Evolutionary conservation across 2,329 filamentous ascomycete species (phyloP).

Genomic region (Aspergillus jensenii): DNA sequence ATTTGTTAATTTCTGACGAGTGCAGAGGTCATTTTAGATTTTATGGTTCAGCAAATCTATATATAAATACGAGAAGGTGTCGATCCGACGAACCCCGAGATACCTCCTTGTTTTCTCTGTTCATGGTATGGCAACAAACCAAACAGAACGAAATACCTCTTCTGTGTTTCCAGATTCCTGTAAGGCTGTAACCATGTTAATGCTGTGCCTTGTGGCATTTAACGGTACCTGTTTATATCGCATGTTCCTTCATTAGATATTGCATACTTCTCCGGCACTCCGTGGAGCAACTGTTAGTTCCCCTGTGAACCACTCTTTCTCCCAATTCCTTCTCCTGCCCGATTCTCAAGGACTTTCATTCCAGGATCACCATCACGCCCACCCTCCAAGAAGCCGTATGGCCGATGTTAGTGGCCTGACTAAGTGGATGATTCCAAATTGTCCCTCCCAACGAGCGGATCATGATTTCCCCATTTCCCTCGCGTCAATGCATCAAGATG

Average conservation of each 20-base stretch:
- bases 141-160: background rate
- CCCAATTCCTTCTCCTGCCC: background rate
- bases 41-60: conserved; percentile 14
- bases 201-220: background rate
- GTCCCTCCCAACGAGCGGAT: background rate
- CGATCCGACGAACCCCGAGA: background rate
- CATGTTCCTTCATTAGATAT: background rate
- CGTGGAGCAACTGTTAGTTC: background rate
- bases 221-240: background rate
- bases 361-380: background rate
- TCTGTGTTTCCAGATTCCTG: background rate
- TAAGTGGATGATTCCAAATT: background rate
- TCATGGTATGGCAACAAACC: background rate
- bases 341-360: background rate
- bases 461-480: background rate
- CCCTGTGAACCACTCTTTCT: background rate
- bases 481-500: background rate
- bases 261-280: background rate
- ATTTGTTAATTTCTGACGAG: background rate
- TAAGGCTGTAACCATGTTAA: background rate
- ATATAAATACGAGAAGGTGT: conserved; percentile 20
- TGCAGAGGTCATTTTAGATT: background rate
- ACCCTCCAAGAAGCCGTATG: background rate
- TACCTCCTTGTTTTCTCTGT: background rate
- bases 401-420: background rate